A percentile compares a stretch with the other conserved stretches of the same genome.
phyloP scores from a whole-genome alignment of 768 basidiomycete genomes.

The Glaciozyma martinii region DNA sequence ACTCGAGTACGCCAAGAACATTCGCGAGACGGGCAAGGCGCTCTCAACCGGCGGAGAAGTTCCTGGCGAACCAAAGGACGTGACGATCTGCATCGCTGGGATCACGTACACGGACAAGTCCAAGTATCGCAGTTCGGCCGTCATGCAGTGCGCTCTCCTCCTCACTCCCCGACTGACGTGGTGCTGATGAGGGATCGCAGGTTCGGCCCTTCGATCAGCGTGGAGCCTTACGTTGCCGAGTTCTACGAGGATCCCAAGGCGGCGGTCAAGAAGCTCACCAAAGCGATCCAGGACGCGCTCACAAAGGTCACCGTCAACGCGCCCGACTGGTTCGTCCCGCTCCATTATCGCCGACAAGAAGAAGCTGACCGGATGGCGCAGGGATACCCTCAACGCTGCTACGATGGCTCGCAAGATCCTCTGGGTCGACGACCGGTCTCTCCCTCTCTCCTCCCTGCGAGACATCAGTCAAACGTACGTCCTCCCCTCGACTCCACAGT shows the following conservation, averaged over 20 bases:
- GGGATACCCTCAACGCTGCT: conserved; percentile 82
- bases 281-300: conserved; percentile 60
- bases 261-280: conserved; percentile 80
- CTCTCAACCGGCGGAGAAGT: conserved; percentile 11
- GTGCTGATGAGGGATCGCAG: conserved; percentile 43
- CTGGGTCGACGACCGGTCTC: conserved; percentile 70
- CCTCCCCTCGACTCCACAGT: not conserved
- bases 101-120: conserved; percentile 94
- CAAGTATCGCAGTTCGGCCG: conserved; percentile 81
- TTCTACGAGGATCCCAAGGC: conserved; percentile 63
- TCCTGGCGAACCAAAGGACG: conserved; percentile 19
- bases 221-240: conserved; percentile 64
- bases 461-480: conserved; percentile 81
- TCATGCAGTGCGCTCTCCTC: conserved; percentile 41
- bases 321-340: conserved; percentile 61
- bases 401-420: conserved; percentile 87
- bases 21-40: conserved; percentile 42
- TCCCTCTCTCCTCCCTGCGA: conserved; percentile 74
- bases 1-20: conserved; percentile 80
- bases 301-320: conserved; percentile 77
- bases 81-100: conserved; percentile 28
- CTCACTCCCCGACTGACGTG: not conserved
- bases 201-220: conserved; percentile 69
- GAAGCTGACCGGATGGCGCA: conserved; percentile 36
- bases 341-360: no score